phyloP scores from a whole-genome alignment of 768 basidiomycete genomes.

The Calocera viscosa region DNA sequence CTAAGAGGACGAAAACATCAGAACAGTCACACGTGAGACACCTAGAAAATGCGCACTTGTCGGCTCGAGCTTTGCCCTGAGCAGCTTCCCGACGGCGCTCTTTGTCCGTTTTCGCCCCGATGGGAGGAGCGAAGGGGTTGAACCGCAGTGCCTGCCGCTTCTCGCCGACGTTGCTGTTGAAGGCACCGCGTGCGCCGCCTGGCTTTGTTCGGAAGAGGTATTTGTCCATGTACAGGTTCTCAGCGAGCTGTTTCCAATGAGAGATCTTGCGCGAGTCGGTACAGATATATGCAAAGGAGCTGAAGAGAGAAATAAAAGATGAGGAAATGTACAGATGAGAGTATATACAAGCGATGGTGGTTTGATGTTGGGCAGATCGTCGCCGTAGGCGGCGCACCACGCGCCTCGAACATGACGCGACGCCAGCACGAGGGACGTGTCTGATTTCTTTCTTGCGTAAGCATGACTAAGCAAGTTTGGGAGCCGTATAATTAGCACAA shows the following conservation, averaged over 20 bases:
- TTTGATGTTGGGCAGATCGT: background rate
- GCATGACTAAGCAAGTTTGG: background rate
- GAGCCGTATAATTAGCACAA: too few species aligned
- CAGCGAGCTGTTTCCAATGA: background rate
- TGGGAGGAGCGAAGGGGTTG: slow-evolving; percentile 5
- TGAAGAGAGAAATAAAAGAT: background rate
- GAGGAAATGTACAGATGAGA: background rate
- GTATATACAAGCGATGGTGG: background rate
- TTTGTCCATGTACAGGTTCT: background rate
- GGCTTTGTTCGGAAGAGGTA: slow-evolving; percentile 2
- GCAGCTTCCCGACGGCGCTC: background rate
- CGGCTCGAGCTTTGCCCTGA: background rate
- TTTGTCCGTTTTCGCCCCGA: background rate
- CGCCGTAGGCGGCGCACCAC: background rate
- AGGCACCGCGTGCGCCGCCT: background rate
- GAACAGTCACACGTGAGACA: background rate
- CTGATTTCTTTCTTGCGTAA: background rate
- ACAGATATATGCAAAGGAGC: too few species aligned
- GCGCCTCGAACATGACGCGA: background rate
- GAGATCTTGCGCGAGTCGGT: too few species aligned
- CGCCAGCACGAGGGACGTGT: background rate
- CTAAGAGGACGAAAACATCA: background rate
- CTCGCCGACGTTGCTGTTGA: slow-evolving; percentile 6
- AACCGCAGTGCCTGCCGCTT: slow-evolving; percentile 1
- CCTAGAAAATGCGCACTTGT: slow-evolving; percentile 2